Base-by-base conservation (phyloP, 495 filamentous ascomycete genomes). In the Gamarada debralockiae region DNA sequence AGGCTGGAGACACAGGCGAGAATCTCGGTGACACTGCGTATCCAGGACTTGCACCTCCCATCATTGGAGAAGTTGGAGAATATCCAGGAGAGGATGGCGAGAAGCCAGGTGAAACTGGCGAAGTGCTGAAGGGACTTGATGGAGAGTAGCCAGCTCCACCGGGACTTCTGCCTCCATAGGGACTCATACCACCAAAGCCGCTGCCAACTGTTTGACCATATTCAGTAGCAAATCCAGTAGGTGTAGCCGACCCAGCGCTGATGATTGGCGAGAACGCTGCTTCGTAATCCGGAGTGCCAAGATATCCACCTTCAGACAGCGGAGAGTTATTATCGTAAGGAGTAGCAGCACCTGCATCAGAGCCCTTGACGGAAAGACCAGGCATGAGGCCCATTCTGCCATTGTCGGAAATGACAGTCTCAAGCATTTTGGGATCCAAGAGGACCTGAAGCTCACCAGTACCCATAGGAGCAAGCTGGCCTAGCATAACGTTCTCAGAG, bases 401-500 rank as follows among this genome's bases (percentile, higher is more conserved):
- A 66, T 92, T 92, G 66, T 93, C 88, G 18, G 89, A 90, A 23
- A 95, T 89, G 55, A 96, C 90, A 1, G 92, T 95, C 68, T 95
- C 89, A 23, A 97, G 81, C 86, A 97, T 91, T 68, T 84, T 86
- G 55, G 93, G 90, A 69, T 99, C 95, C 52, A 97, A 75, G 59
- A 87, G 86, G 40, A 96, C 79, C 33, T 99, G 90, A 48, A 97
- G 85, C 68, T 96, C 90, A 51, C 93, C 93, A 53, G 93, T 99
- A 43, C 93, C 93, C 76, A 95, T 85, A 44, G 93, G 93, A 14
- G 93, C 93, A 69, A 97, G 80, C 67, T 99, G 93, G 53, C 93
- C 93, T 59, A 99, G 77, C 82, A 99, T 97, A 70, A 99, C 82
- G 68, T 99, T 99, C 73, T 99, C 93, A 0, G 92, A 97, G 21